phyloP scores from a whole-genome alignment of 805 yeast genomes.

The Zygotorulaspora florentina region DNA sequence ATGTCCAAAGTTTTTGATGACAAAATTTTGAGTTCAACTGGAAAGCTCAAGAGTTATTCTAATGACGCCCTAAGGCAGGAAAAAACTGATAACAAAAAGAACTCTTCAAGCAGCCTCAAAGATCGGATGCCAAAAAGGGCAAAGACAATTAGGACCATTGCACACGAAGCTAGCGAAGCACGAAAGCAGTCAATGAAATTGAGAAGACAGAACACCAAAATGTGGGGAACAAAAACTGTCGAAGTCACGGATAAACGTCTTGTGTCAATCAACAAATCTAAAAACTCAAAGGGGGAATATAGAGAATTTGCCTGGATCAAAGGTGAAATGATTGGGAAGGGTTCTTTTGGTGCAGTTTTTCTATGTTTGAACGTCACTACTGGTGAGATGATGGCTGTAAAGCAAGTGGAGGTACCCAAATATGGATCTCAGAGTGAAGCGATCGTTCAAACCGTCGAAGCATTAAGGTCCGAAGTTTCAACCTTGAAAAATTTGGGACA shows the following conservation, averaged over 20 bases:
- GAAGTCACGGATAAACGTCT: conserved; percentile 78
- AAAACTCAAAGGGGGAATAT: conserved; percentile 60
- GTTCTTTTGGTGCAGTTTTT: conserved; percentile 92
- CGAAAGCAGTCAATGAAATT: conserved; percentile 42
- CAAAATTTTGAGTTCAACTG: background rate
- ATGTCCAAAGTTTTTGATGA: conserved; percentile 6
- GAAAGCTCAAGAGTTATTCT: background rate
- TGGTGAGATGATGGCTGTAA: conserved; percentile 98
- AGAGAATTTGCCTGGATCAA: conserved; percentile 96
- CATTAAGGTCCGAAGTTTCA: conserved; percentile 84
- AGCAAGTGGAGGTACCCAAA: conserved; percentile 74
- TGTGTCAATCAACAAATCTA: conserved; percentile 62
- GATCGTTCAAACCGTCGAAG: conserved; percentile 64
- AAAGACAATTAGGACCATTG: conserved; percentile 90
- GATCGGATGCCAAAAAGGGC: conserved; percentile 50
- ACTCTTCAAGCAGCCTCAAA: conserved; percentile 2
- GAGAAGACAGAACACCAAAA: conserved; percentile 79
- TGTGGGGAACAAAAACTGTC: conserved; percentile 95
- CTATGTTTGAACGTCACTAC: conserved; percentile 91
- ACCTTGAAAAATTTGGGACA: conserved; percentile 93
- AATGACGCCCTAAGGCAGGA: background rate
- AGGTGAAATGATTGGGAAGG: conserved; percentile 94
- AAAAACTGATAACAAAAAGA: conserved; percentile 2
- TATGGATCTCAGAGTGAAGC: conserved; percentile 41
- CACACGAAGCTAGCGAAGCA: conserved; percentile 78